A percentile compares a stretch with the other conserved stretches of the same genome.
Conservation (phyloP, 495 filamentous ascomycete genomes). For the Poronia punctata region DNA sequence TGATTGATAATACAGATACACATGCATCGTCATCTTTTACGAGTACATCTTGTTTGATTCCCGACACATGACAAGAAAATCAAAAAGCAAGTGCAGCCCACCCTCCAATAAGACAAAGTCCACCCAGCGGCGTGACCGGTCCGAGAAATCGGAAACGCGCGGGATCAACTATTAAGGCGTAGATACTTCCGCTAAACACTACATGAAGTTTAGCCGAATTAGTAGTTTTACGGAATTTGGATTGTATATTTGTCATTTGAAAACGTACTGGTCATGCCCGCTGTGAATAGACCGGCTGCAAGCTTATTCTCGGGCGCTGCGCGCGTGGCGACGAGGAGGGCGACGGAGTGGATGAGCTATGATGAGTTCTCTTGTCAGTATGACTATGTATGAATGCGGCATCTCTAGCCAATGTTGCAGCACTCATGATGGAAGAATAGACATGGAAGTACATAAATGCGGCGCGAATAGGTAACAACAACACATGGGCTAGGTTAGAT, state of each 20-base stretch:
- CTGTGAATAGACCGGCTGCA: conserved; percentile 33
- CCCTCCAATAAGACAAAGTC: conserved; percentile 38
- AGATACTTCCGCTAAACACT: conserved; percentile 56
- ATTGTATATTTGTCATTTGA: conserved; percentile 20
- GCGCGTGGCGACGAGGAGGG: conserved; percentile 42
- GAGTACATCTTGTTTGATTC: no score
- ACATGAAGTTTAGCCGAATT: not conserved
- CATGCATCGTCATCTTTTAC: no score
- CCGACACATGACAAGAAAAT: no score
- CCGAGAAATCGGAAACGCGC: conserved; percentile 48
- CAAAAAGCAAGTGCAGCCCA: conserved; percentile 21
- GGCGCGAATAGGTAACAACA: no score
- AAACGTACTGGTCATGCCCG: conserved; percentile 34
- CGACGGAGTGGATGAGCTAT: conserved; percentile 52
- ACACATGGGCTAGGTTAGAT: not conserved
- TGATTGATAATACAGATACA: no score
- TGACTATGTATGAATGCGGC: not conserved
- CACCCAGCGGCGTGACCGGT: conserved; percentile 54
- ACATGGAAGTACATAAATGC: no score
- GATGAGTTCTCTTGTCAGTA: not conserved
- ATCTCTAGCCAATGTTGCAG: no score
- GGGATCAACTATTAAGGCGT: conserved; percentile 50
- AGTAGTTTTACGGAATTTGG: not conserved
- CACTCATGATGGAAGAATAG: no score
- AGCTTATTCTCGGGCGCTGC: conserved; percentile 28